These are phyloP conservation scores for Agaricus blazei DNA, from an alignment of 768 basidiomycete genomes.

Conservation along the genomic window DNA sequence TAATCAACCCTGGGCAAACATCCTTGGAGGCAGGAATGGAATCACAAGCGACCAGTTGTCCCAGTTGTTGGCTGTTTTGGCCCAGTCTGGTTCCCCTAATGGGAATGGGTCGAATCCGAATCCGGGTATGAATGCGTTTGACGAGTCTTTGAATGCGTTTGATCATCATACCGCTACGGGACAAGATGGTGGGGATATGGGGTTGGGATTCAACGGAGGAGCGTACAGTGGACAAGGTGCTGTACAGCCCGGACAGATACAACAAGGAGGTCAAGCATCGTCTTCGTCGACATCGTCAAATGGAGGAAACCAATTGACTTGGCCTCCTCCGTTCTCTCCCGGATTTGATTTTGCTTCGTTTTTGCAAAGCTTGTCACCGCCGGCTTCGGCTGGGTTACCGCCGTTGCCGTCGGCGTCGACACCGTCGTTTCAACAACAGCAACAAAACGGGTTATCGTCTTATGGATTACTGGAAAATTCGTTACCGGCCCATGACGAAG, in stretches of 20 bases:
- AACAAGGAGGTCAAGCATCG: no score
- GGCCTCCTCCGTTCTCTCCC: constrained; percentile 16
- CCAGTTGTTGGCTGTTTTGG: constrained; percentile 45
- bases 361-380: background rate
- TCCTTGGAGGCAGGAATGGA: constrained; percentile 12
- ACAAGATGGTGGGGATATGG: background rate
- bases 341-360: constrained; percentile 1
- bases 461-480: no score
- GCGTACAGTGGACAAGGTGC: background rate
- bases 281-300: no score
- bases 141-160: no score
- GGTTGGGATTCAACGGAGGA: background rate
- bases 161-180: constrained; percentile 13
- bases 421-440: no score
- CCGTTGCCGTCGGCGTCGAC: no score
- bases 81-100: constrained; percentile 20
- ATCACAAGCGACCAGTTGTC: constrained; percentile 44
- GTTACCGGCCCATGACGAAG: background rate
- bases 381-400: background rate
- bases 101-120: no score
- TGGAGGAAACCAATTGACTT: constrained; percentile 25
- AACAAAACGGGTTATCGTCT: no score
- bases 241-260: no score
- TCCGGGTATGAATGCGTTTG: no score
- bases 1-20: constrained; percentile 18